Evolutionary conservation across 768 basidiomycete genomes (phyloP).

Genomic region (Pleurotus djamor): DNA sequence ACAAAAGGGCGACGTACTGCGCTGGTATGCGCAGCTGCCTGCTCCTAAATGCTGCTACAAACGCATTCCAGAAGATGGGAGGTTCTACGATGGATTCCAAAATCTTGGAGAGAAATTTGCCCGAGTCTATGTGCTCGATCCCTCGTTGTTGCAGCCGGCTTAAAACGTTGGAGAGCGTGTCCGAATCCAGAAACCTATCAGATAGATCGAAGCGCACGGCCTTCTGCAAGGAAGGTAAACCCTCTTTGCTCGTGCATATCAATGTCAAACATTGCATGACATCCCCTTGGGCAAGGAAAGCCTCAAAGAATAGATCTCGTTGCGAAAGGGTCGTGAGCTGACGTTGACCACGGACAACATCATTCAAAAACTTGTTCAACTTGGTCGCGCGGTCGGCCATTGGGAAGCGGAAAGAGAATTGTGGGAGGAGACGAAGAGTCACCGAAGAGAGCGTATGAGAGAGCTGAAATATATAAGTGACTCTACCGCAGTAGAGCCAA

Average conservation of each 20-base stretch:
- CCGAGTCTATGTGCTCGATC: conserved; percentile 36
- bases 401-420: background rate
- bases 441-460: no score
- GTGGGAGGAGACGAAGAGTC: background rate
- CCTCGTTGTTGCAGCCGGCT: conserved; percentile 32
- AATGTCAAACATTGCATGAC: conserved; percentile 31
- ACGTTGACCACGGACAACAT: conserved; percentile 25
- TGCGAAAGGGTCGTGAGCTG: conserved; percentile 20
- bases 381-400: conserved; percentile 9
- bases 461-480: background rate
- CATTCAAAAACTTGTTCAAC: conserved; percentile 30
- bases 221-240: conserved; percentile 33
- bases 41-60: conserved; percentile 29
- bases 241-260: conserved; percentile 30
- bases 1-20: no score
- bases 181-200: conserved; percentile 36
- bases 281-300: conserved; percentile 37
- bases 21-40: conserved; percentile 28
- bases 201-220: conserved; percentile 39
- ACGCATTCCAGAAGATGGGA: conserved; percentile 47
- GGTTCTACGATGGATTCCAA: conserved; percentile 46
- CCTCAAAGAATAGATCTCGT: conserved; percentile 40
- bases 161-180: conserved; percentile 30
- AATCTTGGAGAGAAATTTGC: conserved; percentile 31
- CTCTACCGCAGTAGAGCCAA: background rate